phyloP scores from a whole-genome alignment of 768 basidiomycete genomes.

The Trametes cubensis region DNA sequence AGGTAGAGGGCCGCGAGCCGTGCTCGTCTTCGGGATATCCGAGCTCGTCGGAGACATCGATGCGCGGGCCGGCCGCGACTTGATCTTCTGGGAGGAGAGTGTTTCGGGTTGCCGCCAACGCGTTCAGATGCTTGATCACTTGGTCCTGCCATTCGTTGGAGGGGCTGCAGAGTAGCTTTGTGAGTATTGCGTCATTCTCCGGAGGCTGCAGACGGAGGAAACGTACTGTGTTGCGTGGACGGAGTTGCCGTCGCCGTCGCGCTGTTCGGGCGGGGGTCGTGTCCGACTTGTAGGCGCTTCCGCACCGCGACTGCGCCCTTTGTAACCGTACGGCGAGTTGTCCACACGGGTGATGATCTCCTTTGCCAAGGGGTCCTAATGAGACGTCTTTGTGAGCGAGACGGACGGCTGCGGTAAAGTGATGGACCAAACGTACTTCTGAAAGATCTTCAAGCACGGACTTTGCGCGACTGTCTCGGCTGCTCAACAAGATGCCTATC shows the following conservation, averaged over 20 bases:
- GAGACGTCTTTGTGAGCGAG: too few relatives aligned
- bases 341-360: slow-evolving; percentile 86
- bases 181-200: slow-evolving; percentile 1
- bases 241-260: slow-evolving; percentile 24
- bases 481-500: slow-evolving; percentile 76
- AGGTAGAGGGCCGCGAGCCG: slow-evolving; percentile 18
- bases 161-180: slow-evolving; percentile 50
- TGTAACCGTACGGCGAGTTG: slow-evolving; percentile 75
- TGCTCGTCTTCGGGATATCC: slow-evolving; percentile 3
- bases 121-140: slow-evolving; percentile 43
- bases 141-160: slow-evolving; percentile 85
- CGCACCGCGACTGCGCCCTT: slow-evolving; percentile 59
- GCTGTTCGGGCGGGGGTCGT: slow-evolving; percentile 26
- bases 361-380: slow-evolving; percentile 72
- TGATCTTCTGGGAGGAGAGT: slow-evolving; percentile 27
- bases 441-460: slow-evolving; percentile 43
- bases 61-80: slow-evolving; percentile 15
- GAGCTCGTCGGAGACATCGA: slow-evolving; percentile 1
- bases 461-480: slow-evolving; percentile 39
- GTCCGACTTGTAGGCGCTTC: slow-evolving; percentile 32
- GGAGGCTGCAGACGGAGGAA: neutral
- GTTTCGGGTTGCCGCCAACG: slow-evolving; percentile 31
- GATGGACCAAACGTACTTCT: slow-evolving; percentile 31
- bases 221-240: slow-evolving; percentile 64
- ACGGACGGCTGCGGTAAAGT: neutral